Conservation (phyloP, 1,284 basidiomycete genomes). For the Leccinum solheimii region DNA sequence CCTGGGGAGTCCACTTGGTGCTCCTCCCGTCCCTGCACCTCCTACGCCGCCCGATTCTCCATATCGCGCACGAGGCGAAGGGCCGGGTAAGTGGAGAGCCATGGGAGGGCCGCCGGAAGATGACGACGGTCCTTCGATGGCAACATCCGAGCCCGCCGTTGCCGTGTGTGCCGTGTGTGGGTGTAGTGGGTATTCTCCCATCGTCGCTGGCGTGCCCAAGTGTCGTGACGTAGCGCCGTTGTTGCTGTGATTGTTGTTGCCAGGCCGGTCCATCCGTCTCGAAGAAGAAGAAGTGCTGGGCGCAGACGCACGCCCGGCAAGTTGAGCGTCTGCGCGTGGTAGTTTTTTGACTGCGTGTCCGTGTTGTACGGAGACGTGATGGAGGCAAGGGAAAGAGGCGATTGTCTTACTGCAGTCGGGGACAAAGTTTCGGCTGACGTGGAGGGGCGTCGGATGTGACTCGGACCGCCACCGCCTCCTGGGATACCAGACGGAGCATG, state of each 20-base stretch:
- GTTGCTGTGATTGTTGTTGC: constrained; percentile 17
- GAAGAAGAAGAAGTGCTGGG: constrained; percentile 27
- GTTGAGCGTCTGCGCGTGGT: constrained; percentile 50
- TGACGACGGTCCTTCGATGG: constrained; percentile 31
- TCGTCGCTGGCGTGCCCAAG: constrained; percentile 12
- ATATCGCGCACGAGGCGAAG: constrained; percentile 31
- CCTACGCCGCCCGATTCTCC: constrained; percentile 24
- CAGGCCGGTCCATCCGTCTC: constrained; percentile 35
- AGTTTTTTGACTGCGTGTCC: constrained; percentile 51
- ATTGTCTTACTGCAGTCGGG: constrained; percentile 32
- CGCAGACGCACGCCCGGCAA: constrained; percentile 55
- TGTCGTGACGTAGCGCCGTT: background rate
- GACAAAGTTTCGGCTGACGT: constrained; percentile 30
- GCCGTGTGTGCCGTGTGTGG: constrained; percentile 17
- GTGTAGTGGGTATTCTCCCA: constrained; percentile 17
- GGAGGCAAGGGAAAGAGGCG: constrained; percentile 34
- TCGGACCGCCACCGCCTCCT: constrained; percentile 13
- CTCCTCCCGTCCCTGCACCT: background rate
- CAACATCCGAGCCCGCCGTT: constrained; percentile 25
- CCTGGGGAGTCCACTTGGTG: background rate
- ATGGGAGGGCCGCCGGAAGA: constrained; percentile 22
- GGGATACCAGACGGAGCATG: constrained; percentile 15
- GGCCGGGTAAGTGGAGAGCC: constrained; percentile 30
- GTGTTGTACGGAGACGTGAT: constrained; percentile 36
- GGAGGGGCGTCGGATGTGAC: constrained; percentile 32